Conservation (phyloP, 345 rosid genomes). For the Eucalyptus cladocalyx region DNA sequence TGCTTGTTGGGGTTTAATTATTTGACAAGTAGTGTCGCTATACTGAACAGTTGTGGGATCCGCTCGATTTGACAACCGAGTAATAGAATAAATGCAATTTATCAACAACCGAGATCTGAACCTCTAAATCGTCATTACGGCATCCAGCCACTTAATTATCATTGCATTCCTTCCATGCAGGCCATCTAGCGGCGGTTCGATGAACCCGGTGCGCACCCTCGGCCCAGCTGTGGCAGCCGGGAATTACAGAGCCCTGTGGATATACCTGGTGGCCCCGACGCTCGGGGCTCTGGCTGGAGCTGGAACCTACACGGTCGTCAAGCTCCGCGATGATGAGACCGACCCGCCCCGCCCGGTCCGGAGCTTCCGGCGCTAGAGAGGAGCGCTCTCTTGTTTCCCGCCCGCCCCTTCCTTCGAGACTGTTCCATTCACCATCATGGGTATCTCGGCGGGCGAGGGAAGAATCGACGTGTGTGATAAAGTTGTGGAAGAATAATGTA, state of each 20-base stretch:
- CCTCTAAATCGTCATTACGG: not conserved
- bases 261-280: constrained; percentile 79
- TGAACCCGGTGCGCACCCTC: constrained; percentile 74
- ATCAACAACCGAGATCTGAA: not conserved
- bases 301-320: constrained; percentile 59
- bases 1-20: not conserved
- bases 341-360: constrained; percentile 66
- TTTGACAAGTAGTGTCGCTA: not conserved
- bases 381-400: not conserved
- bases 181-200: constrained; percentile 78
- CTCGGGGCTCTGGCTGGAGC: constrained; percentile 84
- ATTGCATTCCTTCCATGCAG: constrained; percentile 13
- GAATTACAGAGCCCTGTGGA: constrained; percentile 62
- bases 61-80: not conserved
- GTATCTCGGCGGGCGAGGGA: not conserved
- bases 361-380: constrained; percentile 70
- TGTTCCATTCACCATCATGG: not conserved
- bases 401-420: not conserved
- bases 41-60: not conserved
- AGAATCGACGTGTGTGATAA: not conserved
- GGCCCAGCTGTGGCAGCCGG: constrained; percentile 98
- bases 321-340: constrained; percentile 50
- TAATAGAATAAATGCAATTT: not conserved
- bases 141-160: not conserved
- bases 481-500: not conserved